Base-by-base conservation (phyloP, 2,329 filamentous ascomycete species). In the Tolypocladium amazonense region DNA sequence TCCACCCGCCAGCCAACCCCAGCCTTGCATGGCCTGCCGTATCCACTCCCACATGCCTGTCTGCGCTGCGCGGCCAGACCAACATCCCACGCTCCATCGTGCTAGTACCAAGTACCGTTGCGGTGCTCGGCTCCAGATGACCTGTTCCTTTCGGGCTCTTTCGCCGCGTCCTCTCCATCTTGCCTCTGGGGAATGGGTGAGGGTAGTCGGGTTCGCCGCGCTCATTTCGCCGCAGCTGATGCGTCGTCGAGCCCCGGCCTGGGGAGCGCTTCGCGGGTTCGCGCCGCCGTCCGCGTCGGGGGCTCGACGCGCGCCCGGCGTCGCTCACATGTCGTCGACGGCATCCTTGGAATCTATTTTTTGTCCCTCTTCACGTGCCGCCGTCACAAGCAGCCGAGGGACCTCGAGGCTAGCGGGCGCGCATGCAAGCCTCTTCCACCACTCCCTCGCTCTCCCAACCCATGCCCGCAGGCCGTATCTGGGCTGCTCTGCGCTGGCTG, bases 371-470 rank as follows among this genome's bases (percentile, higher is more conserved):
- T 43, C 55, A 43, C 38, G 25, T 43, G 38, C 55, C 38, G 25
- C 18, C 58, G 58, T 60, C 58, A 61, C 60, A 59, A 61, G 60
- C 61, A 61, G 61, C 64, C 64, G 64, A 65, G 62, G 64, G 60
- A 61, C 53, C 45, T 53, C n/a, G 52, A 33, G 23, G 14, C 56
- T 61, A 62, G 60, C 47, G 56, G 59, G 50, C 56, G 30, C 57
- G 38, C 33, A 60, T 60, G 58, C 45, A 57, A 53, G 55, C 54
- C 58, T 57, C 55, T 57, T 12, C 53, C n/a, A 38, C n/a, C 27
- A 20, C 12, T n/a, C 53, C 14, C 30, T 50, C 6, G 33, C 23
- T 33, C 55, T 23, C 37, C 8, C 55, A 56, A 43, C 38, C 55
- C 55, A 56, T 30, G 55, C 30, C 20, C 50, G 9, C 30, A n/a